Evolutionary conservation across 495 filamentous ascomycete genomes (phyloP).

Genomic region (Penicillium salamii): DNA sequence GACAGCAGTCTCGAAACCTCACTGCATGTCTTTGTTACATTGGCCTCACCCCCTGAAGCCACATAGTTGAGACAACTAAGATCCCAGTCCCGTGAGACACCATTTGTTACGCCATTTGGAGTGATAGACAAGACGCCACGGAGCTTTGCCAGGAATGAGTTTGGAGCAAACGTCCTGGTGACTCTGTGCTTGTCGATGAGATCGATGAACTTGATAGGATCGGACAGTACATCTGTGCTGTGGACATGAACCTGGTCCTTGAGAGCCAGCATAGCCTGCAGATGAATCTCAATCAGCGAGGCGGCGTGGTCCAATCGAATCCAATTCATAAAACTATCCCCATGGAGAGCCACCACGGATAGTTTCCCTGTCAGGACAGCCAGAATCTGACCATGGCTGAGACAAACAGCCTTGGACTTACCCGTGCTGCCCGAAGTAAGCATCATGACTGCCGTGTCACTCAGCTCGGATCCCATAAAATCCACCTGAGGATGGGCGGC

Average conservation of each 20-base stretch:
- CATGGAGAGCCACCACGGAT: background rate
- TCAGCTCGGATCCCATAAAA: background rate
- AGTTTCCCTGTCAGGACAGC: constrained; percentile 44
- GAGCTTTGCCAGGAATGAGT: constrained; percentile 47
- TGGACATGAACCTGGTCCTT: constrained; percentile 48
- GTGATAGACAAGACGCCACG: background rate
- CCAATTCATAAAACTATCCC: constrained; percentile 47
- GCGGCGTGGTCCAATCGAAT: constrained; percentile 55
- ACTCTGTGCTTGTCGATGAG: constrained; percentile 42
- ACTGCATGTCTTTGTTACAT: constrained; percentile 25
- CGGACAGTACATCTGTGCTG: constrained; percentile 35
- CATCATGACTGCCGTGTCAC: constrained; percentile 39
- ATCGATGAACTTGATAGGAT: constrained; percentile 41
- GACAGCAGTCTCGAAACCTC: constrained; percentile 28
- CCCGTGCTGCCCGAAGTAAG: constrained; percentile 59
- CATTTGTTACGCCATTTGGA: background rate
- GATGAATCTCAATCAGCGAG: constrained; percentile 47
- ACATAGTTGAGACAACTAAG: constrained; percentile 25
- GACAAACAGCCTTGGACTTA: constrained; percentile 50
- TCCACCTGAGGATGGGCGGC: background rate
- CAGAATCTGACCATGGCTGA: constrained; percentile 46
- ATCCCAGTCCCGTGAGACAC: constrained; percentile 30
- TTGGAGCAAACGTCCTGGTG: constrained; percentile 50
- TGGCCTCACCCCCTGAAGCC: constrained; percentile 42
- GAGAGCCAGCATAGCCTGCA: constrained; percentile 40